Evolutionary conservation across 352 stramenopile species (phyloP).

Genomic region (Phytophthora cryptogea): DNA sequence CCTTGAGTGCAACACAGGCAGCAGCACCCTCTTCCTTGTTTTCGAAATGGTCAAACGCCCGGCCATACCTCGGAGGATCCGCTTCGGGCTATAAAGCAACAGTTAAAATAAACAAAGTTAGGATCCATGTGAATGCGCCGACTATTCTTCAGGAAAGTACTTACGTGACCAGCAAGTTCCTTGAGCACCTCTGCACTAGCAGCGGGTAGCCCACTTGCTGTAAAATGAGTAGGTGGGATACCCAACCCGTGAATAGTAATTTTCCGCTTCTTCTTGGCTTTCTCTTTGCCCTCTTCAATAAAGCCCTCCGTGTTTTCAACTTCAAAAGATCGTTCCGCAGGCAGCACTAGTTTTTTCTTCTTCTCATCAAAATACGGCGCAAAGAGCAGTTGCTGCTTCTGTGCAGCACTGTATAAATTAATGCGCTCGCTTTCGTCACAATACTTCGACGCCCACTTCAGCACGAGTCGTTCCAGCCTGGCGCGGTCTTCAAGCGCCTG

Average conservation of each 20-base stretch:
- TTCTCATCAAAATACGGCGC: constrained; percentile 83
- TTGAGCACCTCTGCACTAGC: constrained; percentile 94
- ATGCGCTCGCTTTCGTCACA: constrained; percentile 94
- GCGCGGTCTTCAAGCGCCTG: constrained; percentile 91
- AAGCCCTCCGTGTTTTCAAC: constrained; percentile 81
- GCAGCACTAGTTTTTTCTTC: constrained; percentile 75
- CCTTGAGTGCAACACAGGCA: constrained; percentile 95
- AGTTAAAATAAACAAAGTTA: constrained; percentile 16
- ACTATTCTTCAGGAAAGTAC: constrained; percentile 1
- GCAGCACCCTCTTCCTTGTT: constrained; percentile 91
- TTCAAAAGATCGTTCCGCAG: constrained; percentile 72
- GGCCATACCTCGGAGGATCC: constrained; percentile 68
- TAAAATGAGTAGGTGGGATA: constrained; percentile 94
- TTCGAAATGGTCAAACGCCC: constrained; percentile 94
- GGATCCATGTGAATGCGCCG: not conserved
- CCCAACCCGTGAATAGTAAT: constrained; percentile 90
- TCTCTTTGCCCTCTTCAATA: constrained; percentile 71
- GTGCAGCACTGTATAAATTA: constrained; percentile 93
- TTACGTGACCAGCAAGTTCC: constrained; percentile 90
- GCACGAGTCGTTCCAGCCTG: constrained; percentile 82
- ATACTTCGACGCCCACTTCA: constrained; percentile 92
- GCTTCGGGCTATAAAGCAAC: constrained; percentile 64
- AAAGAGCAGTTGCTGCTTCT: constrained; percentile 98
- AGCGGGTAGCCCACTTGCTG: constrained; percentile 89
- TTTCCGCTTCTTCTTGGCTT: constrained; percentile 79